Conservation (phyloP, 306 rosid genomes). For the Quercus ilex region DNA sequence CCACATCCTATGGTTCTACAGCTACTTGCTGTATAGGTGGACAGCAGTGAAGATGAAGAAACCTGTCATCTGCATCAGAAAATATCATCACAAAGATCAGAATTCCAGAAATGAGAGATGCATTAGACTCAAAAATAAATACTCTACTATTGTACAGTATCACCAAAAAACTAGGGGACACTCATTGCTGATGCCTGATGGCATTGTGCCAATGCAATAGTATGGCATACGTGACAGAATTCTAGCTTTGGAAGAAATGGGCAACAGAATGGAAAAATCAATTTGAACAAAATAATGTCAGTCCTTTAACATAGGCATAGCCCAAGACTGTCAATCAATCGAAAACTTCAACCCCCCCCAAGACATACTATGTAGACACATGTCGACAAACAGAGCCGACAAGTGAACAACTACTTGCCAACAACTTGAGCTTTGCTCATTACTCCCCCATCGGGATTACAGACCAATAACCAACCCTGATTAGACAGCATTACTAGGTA, state of each 20-base stretch:
- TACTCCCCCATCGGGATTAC: neutral
- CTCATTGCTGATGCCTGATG: no score
- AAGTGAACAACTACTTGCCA: neutral
- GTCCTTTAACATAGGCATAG: neutral
- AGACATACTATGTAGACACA: no score
- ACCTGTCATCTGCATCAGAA: slow-evolving; percentile 85
- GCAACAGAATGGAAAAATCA: neutral
- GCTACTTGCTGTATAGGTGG: slow-evolving; percentile 82
- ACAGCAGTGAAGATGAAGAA: slow-evolving; percentile 76
- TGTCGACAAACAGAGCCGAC: neutral
- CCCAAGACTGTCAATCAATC: no score
- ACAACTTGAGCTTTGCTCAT: neutral
- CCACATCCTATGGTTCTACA: slow-evolving; percentile 21
- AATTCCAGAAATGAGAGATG: neutral
- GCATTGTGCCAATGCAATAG: no score
- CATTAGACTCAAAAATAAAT: neutral
- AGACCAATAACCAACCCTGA: neutral
- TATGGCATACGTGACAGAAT: neutral
- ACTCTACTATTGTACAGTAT: neutral
- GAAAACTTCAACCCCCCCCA: no score
- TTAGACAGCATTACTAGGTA: neutral
- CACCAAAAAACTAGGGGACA: no score
- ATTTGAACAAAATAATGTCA: neutral
- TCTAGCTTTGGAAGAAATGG: neutral
- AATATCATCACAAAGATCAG: slow-evolving; percentile 5